These are phyloP conservation scores for Fusarium sp. DNA, from an alignment of 2,329 filamentous ascomycete species.

Conservation along the genomic window DNA sequence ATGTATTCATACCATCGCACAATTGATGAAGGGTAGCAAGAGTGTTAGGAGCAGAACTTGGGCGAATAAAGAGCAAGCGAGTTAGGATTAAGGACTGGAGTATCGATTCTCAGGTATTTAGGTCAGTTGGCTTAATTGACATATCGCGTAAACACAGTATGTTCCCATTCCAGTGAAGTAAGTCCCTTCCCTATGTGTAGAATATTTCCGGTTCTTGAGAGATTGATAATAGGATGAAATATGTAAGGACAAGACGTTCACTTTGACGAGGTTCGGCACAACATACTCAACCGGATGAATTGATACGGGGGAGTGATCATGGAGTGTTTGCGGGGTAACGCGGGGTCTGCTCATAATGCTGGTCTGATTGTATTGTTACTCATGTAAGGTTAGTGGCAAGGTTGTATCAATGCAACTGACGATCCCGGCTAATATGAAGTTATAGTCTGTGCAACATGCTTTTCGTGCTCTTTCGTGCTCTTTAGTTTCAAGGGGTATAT, in stretches of 20 bases:
- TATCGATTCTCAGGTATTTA: background rate
- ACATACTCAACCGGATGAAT: background rate
- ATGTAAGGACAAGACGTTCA: too few species aligned
- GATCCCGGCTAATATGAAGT: slow-evolving; percentile 6
- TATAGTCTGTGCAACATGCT: background rate
- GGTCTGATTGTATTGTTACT: too few species aligned
- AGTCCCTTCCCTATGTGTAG: too few species aligned
- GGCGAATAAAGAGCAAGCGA: too few species aligned
- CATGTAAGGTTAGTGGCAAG: too few species aligned
- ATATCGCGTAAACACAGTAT: background rate
- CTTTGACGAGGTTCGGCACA: background rate
- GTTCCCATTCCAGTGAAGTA: background rate
- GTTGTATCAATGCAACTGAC: background rate
- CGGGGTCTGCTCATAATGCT: too few species aligned
- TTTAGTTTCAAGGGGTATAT: background rate
- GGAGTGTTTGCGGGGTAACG: slow-evolving; percentile 13
- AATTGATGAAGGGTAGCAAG: background rate
- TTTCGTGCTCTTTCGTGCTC: background rate
- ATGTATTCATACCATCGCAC: background rate
- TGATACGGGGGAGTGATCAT: background rate
- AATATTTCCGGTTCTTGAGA: too few species aligned
- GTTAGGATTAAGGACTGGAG: background rate
- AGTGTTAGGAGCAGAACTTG: background rate
- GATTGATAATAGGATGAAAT: too few species aligned
- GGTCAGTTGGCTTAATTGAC: background rate